phyloP scores from a whole-genome alignment of 2,329 filamentous ascomycete species.

The Colletotrichum sp. region DNA sequence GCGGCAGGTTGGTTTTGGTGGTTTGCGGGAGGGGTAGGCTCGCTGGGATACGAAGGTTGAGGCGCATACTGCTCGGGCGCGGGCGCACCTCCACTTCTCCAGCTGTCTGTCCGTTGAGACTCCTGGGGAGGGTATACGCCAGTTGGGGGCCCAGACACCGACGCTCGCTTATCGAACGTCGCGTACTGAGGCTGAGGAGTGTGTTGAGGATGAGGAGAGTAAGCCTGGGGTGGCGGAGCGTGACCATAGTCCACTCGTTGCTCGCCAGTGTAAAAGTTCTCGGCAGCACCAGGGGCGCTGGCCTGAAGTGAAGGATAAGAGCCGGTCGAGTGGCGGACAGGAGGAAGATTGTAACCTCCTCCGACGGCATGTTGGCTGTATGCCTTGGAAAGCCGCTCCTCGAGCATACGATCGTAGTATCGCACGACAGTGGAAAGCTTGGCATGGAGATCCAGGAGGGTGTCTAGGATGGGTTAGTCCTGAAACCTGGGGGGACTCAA shows the following conservation, averaged over 20 bases:
- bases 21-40: slow-evolving; percentile 31
- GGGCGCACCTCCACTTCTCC: slow-evolving; percentile 42
- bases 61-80: slow-evolving; percentile 36
- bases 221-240: slow-evolving; percentile 57
- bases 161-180: slow-evolving; percentile 46
- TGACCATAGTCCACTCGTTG: slow-evolving; percentile 51
- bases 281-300: slow-evolving; percentile 62
- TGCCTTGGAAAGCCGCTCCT: slow-evolving; percentile 90
- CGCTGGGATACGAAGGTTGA: slow-evolving; percentile 36
- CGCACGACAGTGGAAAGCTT: slow-evolving; percentile 96
- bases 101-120: slow-evolving; percentile 55
- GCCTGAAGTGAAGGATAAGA: slow-evolving; percentile 76
- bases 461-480: slow-evolving; percentile 65
- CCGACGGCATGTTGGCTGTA: slow-evolving; percentile 82
- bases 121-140: slow-evolving; percentile 51
- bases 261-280: slow-evolving; percentile 83
- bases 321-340: slow-evolving; percentile 56
- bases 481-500: not conserved
- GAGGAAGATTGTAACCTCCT: slow-evolving; percentile 65
- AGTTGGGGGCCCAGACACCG: slow-evolving; percentile 42
- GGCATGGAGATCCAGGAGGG: slow-evolving; percentile 89
- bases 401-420: slow-evolving; percentile 98
- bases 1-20: slow-evolving; percentile 31
- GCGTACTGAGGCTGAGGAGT: slow-evolving; percentile 48
- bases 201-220: slow-evolving; percentile 44